A percentile compares a stretch with the other conserved stretches of the same genome.
These are phyloP conservation scores for Gloeopeniophorella convolvens DNA, from an alignment of 768 basidiomycete species.

Conservation along the genomic window DNA sequence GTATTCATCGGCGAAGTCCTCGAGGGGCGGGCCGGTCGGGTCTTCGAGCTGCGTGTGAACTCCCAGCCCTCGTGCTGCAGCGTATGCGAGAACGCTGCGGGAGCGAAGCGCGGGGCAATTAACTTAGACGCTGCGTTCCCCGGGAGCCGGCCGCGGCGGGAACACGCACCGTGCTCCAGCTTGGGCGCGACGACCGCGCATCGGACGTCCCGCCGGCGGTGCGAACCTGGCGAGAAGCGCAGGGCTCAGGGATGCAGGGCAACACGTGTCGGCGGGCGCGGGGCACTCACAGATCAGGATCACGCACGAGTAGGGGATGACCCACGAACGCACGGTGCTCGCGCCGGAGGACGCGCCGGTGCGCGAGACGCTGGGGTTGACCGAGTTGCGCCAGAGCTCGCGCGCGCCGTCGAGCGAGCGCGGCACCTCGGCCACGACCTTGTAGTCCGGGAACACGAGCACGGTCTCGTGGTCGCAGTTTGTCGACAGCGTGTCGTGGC, in stretches of 20 bases:
- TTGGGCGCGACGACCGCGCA: slow-evolving; percentile 84
- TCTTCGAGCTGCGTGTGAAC: slow-evolving; percentile 71
- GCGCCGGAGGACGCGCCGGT: slow-evolving; percentile 39
- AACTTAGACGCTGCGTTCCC: no score
- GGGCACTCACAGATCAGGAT: slow-evolving; percentile 77
- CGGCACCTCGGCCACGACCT: slow-evolving; percentile 67
- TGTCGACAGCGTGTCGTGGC: slow-evolving; percentile 66
- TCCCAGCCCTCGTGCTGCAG: slow-evolving; percentile 68
- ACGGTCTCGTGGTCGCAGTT: slow-evolving; percentile 65
- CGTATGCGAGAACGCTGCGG: slow-evolving; percentile 52
- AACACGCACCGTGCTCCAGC: slow-evolving; percentile 59
- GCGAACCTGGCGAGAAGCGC: slow-evolving; percentile 57
- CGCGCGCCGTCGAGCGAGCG: slow-evolving; percentile 59
- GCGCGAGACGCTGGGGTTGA: slow-evolving; percentile 53
- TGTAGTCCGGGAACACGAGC: slow-evolving; percentile 90
- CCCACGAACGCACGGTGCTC: slow-evolving; percentile 57
- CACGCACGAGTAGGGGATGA: slow-evolving; percentile 84
- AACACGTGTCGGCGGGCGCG: neutral
- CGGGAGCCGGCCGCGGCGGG: slow-evolving; percentile 3
- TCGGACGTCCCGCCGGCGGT: slow-evolving; percentile 87
- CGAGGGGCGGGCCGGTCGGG: slow-evolving; percentile 47
- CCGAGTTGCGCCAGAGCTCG: slow-evolving; percentile 55
- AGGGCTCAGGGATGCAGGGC: neutral
- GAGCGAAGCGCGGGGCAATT: no score
- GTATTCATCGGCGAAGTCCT: slow-evolving; percentile 47